Conservation (phyloP, 2,329 filamentous ascomycete genomes). For the Penicillium brasilianum region DNA sequence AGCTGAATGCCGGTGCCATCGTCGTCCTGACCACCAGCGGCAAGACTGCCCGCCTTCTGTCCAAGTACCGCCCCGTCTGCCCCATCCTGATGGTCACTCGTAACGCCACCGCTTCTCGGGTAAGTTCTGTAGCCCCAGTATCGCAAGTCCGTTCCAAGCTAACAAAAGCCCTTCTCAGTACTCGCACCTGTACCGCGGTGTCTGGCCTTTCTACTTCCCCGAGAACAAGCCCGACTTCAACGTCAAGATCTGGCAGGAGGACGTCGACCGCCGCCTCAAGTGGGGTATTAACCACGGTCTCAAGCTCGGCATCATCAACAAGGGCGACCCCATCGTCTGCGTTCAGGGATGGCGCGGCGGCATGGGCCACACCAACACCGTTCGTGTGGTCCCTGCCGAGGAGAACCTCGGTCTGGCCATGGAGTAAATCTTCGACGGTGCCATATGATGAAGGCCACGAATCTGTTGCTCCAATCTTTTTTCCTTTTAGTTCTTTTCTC, state of each 20-base stretch:
- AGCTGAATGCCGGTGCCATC: constrained; percentile 95
- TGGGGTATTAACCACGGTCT: constrained; percentile 92
- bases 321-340: constrained; percentile 73
- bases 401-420: constrained; percentile 48
- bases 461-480: constrained; percentile 17
- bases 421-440: constrained; percentile 35
- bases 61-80: constrained; percentile 98
- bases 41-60: constrained; percentile 89
- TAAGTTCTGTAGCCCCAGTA: constrained; percentile 45
- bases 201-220: constrained; percentile 95
- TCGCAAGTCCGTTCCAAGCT: constrained; percentile 15
- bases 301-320: constrained; percentile 77
- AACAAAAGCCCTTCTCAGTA: constrained; percentile 57
- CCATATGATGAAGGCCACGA: constrained; percentile 16
- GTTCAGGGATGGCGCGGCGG: constrained; percentile 72
- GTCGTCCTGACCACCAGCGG: constrained; percentile 94
- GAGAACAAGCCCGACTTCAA: constrained; percentile 94
- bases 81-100: constrained; percentile 99
- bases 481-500: constrained; percentile 7
- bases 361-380: constrained; percentile 71
- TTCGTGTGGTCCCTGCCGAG: constrained; percentile 57
- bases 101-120: constrained; percentile 77
- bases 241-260: constrained; percentile 95
- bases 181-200: constrained; percentile 93
- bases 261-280: constrained; percentile 96